A percentile compares a stretch with the other conserved stretches of the same genome.
phyloP scores from a whole-genome alignment of 169 alveolate genomes.

The Amoebophrya sp. region DNA sequence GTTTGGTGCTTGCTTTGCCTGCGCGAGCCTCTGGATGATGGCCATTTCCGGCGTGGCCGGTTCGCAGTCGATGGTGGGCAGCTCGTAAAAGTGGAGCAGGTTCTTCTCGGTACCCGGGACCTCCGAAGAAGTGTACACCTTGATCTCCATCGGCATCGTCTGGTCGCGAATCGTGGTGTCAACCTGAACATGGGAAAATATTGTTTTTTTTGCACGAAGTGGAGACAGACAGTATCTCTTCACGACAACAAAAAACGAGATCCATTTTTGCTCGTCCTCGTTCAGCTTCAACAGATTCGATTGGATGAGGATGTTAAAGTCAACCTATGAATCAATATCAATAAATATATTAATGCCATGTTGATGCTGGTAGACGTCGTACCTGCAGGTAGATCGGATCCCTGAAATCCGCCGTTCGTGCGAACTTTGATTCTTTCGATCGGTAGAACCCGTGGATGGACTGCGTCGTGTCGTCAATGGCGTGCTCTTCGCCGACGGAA shows the following conservation, averaged over 20 bases:
- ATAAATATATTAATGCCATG: too few relatives aligned
- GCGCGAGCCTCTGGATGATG: neutral
- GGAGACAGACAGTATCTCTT: too few relatives aligned
- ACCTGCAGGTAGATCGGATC: neutral
- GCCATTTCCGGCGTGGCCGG: neutral
- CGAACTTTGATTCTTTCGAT: neutral
- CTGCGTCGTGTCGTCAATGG: neutral
- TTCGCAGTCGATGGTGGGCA: neutral
- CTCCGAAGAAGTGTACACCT: neutral
- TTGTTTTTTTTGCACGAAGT: too few relatives aligned
- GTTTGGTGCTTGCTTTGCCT: too few relatives aligned
- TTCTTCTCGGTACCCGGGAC: neutral
- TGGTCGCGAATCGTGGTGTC: neutral
- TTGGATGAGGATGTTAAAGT: too few relatives aligned
- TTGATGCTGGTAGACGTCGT: too few relatives aligned
- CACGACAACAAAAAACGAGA: too few relatives aligned
- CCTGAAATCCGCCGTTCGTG: neutral
- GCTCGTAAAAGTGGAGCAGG: neutral
- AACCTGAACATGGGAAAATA: too few relatives aligned
- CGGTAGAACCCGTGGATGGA: neutral
- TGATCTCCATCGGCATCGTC: neutral
- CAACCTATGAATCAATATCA: too few relatives aligned
- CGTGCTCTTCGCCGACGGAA: neutral
- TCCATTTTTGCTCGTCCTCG: too few relatives aligned
- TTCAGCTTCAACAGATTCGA: too few relatives aligned